Conservation (phyloP, 805 yeast genomes). For the Saturnispora galanensis region DNA sequence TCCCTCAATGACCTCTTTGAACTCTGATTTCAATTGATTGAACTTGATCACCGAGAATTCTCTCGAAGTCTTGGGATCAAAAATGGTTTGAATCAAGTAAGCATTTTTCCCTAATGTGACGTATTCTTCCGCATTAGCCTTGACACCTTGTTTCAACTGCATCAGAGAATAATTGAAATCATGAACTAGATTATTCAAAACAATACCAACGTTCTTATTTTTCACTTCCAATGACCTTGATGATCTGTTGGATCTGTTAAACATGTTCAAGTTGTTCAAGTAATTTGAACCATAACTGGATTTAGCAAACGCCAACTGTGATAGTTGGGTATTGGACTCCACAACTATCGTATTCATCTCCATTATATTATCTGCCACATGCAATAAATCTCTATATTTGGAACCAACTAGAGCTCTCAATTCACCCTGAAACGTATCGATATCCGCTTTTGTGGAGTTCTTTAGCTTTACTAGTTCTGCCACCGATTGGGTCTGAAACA, state of each 20-base stretch:
- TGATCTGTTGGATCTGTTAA: constrained; percentile 12
- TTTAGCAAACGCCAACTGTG: constrained; percentile 22
- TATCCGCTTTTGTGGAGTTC: constrained; percentile 16
- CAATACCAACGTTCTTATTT: constrained; percentile 7
- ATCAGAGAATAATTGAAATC: constrained; percentile 18
- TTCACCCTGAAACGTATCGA: constrained; percentile 17
- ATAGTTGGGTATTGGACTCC: constrained; percentile 19
- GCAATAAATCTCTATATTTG: constrained; percentile 28
- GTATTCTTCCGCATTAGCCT: constrained; percentile 7
- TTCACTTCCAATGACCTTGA: constrained; percentile 1
- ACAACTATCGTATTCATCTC: constrained; percentile 24
- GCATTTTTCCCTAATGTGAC: constrained; percentile 20
- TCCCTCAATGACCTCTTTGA: constrained; percentile 14
- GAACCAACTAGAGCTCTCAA: constrained; percentile 25
- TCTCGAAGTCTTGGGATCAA: constrained; percentile 13
- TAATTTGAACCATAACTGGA: constrained; percentile 20
- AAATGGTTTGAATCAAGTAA: constrained; percentile 18
- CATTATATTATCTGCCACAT: constrained; percentile 30
- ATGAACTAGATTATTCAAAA: constrained; percentile 21
- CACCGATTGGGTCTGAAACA: constrained; percentile 23
- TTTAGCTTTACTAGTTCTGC: constrained; percentile 21
- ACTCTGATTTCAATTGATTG: constrained; percentile 12
- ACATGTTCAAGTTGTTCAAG: constrained; percentile 15
- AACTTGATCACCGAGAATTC: constrained; percentile 15
- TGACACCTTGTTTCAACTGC: constrained; percentile 8